Conservation (phyloP, 352 stramenopile species). For the Pythium grandisporangium region DNA sequence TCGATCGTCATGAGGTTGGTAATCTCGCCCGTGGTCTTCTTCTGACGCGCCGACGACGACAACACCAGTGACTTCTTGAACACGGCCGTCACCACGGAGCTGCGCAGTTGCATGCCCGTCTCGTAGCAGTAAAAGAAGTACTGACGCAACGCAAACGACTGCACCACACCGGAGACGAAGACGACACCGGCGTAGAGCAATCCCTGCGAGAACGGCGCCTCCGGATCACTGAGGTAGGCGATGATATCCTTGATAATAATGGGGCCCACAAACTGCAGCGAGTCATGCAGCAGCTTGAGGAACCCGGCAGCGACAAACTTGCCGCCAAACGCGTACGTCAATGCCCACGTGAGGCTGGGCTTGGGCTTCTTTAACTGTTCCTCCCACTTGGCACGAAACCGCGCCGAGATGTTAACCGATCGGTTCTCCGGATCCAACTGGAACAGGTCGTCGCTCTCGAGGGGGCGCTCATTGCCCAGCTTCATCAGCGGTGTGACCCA, state of each 20-base stretch:
- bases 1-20: conserved; percentile 96
- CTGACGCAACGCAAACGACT: conserved; percentile 54
- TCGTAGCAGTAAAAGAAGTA: conserved; percentile 79
- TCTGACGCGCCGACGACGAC: conserved; percentile 54
- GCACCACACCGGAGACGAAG: conserved; percentile 46
- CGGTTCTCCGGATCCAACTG: conserved; percentile 50
- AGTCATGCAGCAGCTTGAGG: conserved; percentile 60
- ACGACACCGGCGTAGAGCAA: conserved; percentile 47
- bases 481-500: conserved; percentile 1
- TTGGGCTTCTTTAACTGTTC: conserved; percentile 17
- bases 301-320: conserved; percentile 35
- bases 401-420: conserved; percentile 17
- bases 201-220: conserved; percentile 29
- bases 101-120: conserved; percentile 50
- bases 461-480: conserved; percentile 8
- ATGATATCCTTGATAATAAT: conserved; percentile 74
- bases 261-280: conserved; percentile 52
- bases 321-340: conserved; percentile 38
- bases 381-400: conserved; percentile 35
- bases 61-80: conserved; percentile 77
- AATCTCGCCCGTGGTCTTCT: conserved; percentile 86
- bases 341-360: conserved; percentile 44
- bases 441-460: conserved; percentile 66
- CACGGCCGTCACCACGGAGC: conserved; percentile 47
- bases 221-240: conserved; percentile 44